Evolutionary conservation across 371 early-diverging fungal genomes (phyloP).

Genomic region (Massospora cicadina): DNA sequence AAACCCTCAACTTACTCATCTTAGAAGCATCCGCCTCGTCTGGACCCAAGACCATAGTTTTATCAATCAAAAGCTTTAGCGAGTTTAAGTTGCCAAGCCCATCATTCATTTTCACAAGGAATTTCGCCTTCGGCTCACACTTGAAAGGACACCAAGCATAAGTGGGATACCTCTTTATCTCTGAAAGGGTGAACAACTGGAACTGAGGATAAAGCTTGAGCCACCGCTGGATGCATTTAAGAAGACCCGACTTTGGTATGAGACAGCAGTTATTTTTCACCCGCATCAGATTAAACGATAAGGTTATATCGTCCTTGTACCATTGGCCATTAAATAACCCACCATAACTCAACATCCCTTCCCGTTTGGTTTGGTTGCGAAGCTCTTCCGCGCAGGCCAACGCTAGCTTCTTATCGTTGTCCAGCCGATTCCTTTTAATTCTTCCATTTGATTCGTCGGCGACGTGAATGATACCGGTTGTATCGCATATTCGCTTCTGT

Average conservation of each 20-base stretch:
- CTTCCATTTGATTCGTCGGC: not conserved
- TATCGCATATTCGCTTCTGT: not conserved
- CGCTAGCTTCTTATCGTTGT: not conserved
- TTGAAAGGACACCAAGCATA: not conserved
- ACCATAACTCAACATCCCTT: not conserved
- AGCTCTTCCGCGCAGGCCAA: not conserved
- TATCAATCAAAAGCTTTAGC: not conserved
- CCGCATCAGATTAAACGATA: not conserved
- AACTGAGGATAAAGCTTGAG: not conserved
- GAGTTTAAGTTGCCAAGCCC: not conserved
- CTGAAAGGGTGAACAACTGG: not conserved
- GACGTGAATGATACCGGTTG: not conserved
- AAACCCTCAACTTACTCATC: too few relatives aligned
- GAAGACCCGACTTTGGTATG: not conserved
- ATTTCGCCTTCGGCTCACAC: not conserved
- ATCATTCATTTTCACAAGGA: not conserved
- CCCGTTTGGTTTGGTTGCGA: not conserved
- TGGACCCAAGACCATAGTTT: not conserved
- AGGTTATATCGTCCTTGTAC: not conserved
- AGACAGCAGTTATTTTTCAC: not conserved
- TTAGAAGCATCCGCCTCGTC: not conserved
- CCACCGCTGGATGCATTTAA: not conserved
- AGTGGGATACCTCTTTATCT: not conserved
- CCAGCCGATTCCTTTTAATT: not conserved
- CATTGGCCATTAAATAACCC: not conserved